Percentiles rank a stretch among this genome's conserved stretches.
Evolutionary conservation across 495 filamentous ascomycete genomes (phyloP).

Genomic region (Penicillium arizonense): DNA sequence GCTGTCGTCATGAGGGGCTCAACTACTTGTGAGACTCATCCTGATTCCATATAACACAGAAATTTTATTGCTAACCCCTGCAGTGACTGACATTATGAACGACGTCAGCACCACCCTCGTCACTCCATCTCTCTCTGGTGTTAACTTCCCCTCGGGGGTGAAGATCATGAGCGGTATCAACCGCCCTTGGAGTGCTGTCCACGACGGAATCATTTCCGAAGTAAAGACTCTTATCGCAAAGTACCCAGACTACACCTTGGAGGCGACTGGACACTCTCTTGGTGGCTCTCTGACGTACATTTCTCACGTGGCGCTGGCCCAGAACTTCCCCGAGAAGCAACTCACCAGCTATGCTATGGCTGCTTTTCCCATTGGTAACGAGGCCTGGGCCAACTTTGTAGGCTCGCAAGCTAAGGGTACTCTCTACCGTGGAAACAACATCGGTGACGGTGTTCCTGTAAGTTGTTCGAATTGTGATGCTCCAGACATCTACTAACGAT

Average conservation of each 20-base stretch:
- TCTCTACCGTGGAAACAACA: constrained; percentile 31
- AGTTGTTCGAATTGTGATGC: background rate
- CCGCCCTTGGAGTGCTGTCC: constrained; percentile 30
- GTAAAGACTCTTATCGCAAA: constrained; percentile 24
- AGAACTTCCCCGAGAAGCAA: constrained; percentile 30
- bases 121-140: constrained; percentile 25
- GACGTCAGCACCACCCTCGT: constrained; percentile 35
- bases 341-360: constrained; percentile 34
- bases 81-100: constrained; percentile 33
- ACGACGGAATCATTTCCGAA: constrained; percentile 29
- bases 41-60: background rate
- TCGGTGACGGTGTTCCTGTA: constrained; percentile 30
- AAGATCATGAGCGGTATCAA: constrained; percentile 31
- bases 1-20: constrained; percentile 34
- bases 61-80: background rate
- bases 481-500: constrained; percentile 6
- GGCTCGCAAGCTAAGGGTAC: constrained; percentile 21
- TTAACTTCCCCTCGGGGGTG: constrained; percentile 28
- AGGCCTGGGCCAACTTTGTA: constrained; percentile 30
- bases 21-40: constrained; percentile 16
- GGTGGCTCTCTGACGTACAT: constrained; percentile 35
- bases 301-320: constrained; percentile 31
- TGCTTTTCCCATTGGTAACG: constrained; percentile 35
- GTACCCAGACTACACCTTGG: constrained; percentile 30
- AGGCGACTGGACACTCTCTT: constrained; percentile 34